Conservation (phyloP, 345 rosid species). For the Ricinus communis region DNA sequence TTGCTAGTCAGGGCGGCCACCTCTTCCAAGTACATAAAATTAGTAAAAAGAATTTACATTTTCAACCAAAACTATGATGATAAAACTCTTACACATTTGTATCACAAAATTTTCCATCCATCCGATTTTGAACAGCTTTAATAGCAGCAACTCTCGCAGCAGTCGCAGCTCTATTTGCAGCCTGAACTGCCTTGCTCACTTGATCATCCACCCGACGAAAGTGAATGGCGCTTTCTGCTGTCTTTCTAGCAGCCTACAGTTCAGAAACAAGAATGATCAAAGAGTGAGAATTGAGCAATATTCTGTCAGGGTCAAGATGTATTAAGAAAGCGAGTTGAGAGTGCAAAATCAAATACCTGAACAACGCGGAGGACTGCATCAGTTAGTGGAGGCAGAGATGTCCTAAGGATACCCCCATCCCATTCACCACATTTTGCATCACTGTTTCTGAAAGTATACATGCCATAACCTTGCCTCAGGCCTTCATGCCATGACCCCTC, state of each 20-base stretch:
- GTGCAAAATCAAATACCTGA: constrained; percentile 48
- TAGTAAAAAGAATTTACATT: constrained; percentile 36
- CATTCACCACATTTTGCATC: constrained; percentile 74
- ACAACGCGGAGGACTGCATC: constrained; percentile 56
- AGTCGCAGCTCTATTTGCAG: constrained; percentile 84
- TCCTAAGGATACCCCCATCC: constrained; percentile 62
- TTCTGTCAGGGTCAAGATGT: not conserved
- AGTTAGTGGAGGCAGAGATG: constrained; percentile 40
- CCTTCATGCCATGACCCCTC: constrained; percentile 99
- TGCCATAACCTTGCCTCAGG: constrained; percentile 82
- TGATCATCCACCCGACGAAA: constrained; percentile 66
- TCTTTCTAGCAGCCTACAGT: constrained; percentile 70
- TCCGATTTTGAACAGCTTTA: constrained; percentile 87
- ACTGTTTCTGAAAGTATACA: constrained; percentile 73
- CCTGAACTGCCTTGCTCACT: constrained; percentile 64
- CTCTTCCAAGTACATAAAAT: constrained; percentile 23
- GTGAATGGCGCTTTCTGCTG: constrained; percentile 66
- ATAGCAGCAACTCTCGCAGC: constrained; percentile 97
- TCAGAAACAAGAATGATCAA: not conserved
- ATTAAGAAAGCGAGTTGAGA: not conserved
- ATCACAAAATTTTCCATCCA: constrained; percentile 90
- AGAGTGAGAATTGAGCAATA: not conserved
- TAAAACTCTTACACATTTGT: constrained; percentile 36
- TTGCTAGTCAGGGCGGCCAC: constrained; percentile 44
- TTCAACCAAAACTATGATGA: constrained; percentile 22